These are phyloP conservation scores for Cladobotryum protrusum DNA, from an alignment of 2,329 filamentous ascomycete species.

Conservation along the genomic window DNA sequence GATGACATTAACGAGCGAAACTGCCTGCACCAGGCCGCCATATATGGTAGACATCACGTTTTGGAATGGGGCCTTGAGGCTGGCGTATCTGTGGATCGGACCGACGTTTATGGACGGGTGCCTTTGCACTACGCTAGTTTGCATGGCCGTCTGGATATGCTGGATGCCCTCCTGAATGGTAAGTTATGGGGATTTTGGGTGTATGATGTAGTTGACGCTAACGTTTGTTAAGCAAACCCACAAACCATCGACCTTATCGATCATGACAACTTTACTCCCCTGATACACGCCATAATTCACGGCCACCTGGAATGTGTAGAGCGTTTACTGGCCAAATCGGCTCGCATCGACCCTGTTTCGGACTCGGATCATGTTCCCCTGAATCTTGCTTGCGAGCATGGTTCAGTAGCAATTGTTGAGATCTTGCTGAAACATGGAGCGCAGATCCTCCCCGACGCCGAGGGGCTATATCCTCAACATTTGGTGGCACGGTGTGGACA, in stretches of 20 bases:
- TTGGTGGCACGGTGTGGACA: slow-evolving; percentile 86
- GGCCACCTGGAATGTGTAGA: slow-evolving; percentile 75
- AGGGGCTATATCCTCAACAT: slow-evolving; percentile 95
- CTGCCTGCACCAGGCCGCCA: slow-evolving; percentile 92
- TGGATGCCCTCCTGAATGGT: slow-evolving; percentile 65
- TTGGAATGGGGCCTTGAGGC: slow-evolving; percentile 68
- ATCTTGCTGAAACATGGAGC: slow-evolving; percentile 76
- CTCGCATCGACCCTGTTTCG: slow-evolving; percentile 78
- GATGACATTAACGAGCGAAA: slow-evolving; percentile 98
- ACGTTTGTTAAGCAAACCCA: slow-evolving; percentile 47
- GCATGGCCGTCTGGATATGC: slow-evolving; percentile 82
- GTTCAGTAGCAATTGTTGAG: slow-evolving; percentile 76
- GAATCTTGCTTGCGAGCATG: slow-evolving; percentile 92
- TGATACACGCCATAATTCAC: slow-evolving; percentile 93
- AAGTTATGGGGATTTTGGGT: slow-evolving; percentile 16
- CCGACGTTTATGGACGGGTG: slow-evolving; percentile 89
- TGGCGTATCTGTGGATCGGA: slow-evolving; percentile 69
- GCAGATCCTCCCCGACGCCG: slow-evolving; percentile 83
- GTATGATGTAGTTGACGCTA: slow-evolving; percentile 4
- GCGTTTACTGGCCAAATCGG: slow-evolving; percentile 67
- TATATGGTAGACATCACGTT: slow-evolving; percentile 79
- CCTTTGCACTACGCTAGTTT: slow-evolving; percentile 95
- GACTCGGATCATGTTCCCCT: slow-evolving; percentile 90
- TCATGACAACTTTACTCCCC: slow-evolving; percentile 92
- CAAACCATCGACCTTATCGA: slow-evolving; percentile 82